Evolutionary conservation across 2,329 filamentous ascomycete species (phyloP).

Genomic region (Gaeumannomyces sp.): DNA sequence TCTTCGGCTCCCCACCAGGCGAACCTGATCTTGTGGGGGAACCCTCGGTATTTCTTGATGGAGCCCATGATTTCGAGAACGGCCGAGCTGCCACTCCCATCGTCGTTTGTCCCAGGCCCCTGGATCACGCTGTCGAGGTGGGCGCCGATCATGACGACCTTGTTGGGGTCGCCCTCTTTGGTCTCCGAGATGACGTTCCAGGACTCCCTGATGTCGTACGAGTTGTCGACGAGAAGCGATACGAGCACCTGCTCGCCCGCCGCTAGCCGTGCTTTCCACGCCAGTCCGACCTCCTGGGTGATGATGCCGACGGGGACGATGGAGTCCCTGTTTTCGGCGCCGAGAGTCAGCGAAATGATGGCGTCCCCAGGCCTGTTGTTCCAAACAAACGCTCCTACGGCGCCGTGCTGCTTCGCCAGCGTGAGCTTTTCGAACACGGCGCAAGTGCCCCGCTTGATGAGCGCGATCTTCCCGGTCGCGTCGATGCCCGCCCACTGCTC

Average conservation of each 20-base stretch:
- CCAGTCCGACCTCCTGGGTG: constrained; percentile 19
- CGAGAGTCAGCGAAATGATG: constrained; percentile 41
- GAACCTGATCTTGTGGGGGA: constrained; percentile 22
- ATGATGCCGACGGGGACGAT: constrained; percentile 21
- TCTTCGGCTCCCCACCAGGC: constrained; percentile 22
- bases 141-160: constrained; percentile 35
- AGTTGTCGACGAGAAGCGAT: constrained; percentile 28
- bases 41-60: constrained; percentile 15
- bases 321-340: constrained; percentile 23
- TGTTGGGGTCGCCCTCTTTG: constrained; percentile 34
- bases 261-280: constrained; percentile 24
- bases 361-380: constrained; percentile 45
- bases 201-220: constrained; percentile 31
- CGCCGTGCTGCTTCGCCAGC: constrained; percentile 35
- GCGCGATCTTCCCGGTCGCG: constrained; percentile 35
- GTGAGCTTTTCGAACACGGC: constrained; percentile 36
- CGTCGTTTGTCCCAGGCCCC: constrained; percentile 21
- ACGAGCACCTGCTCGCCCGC: constrained; percentile 25
- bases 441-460: constrained; percentile 39
- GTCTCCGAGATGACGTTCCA: constrained; percentile 42
- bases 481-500: constrained; percentile 40
- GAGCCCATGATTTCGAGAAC: constrained; percentile 19
- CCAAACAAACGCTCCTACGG: constrained; percentile 47
- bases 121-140: constrained; percentile 36
- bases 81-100: constrained; percentile 18